phyloP scores from a whole-genome alignment of 148 eudicot genomes.

The Agrostemma githago region DNA sequence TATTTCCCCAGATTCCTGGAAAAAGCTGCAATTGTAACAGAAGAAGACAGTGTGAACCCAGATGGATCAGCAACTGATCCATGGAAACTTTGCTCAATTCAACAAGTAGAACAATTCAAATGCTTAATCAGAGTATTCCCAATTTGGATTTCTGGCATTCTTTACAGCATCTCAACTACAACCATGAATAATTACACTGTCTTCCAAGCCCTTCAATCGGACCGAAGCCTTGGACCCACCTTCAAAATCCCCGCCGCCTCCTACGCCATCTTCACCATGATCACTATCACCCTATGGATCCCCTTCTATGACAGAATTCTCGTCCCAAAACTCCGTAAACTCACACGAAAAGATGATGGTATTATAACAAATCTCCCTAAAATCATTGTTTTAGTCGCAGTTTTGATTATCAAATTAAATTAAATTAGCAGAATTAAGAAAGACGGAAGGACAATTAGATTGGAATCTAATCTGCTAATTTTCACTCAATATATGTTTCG shows the following conservation, averaged over 20 bases:
- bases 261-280: constrained; percentile 44
- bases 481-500: background rate
- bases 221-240: constrained; percentile 27
- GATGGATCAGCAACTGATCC: constrained; percentile 52
- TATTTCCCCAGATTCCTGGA: constrained; percentile 34
- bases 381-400: too few species aligned
- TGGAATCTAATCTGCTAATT: too few species aligned
- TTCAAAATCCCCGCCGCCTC: constrained; percentile 67
- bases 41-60: constrained; percentile 37
- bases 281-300: constrained; percentile 47
- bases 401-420: too few species aligned
- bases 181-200: constrained; percentile 41
- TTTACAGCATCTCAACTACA: constrained; percentile 29
- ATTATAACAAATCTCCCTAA: background rate
- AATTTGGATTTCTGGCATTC: constrained; percentile 50
- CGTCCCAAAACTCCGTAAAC: constrained; percentile 39
- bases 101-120: constrained; percentile 62
- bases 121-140: constrained; percentile 55
- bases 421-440: too few species aligned
- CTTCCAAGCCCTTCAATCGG: constrained; percentile 62
- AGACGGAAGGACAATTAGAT: too few species aligned
- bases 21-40: constrained; percentile 55
- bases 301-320: constrained; percentile 60
- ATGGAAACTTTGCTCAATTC: constrained; percentile 59
- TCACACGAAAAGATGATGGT: constrained; percentile 43